Base-by-base conservation (phyloP, 441 rosid genomes). In the Mallotus repandus region DNA sequence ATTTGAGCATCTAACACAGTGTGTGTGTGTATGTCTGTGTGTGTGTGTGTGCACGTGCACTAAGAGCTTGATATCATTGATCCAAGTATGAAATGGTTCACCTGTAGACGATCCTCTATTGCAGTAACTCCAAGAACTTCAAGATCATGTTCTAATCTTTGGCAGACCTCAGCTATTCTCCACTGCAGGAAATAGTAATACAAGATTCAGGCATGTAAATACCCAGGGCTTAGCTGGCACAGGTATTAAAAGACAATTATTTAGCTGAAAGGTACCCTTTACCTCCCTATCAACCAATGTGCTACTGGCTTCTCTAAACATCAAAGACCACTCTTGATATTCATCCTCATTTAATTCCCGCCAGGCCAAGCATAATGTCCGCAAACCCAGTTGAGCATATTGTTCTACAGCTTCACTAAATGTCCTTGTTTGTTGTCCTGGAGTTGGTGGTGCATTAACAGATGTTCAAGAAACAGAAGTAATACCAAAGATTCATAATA, bases 81-180 rank as follows among this genome's bases (percentile, higher is more conserved):
- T 77, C 60, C 72, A 67, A 66, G 50, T 46, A 73, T 49, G 12
- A 73, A 62, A 70, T 75, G 21, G 13, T 67, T 79, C 83, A 94
- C 99, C 97, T 94, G 99, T 67, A 94, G 81, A 65, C 94, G 94
- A 81, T 96, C 99, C 82, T 94, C 99, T 73, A 96, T 89, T 59
- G 99, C 99, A 41, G 98, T 91, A 76, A 96, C 97, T 74, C 99
- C 99, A 62, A 96, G 92, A 81, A 96, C 83, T 86, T 91, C 86
- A 78, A 96, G 88, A 86, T 92, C 91, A 71, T 82, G 91, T 76
- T 96, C 99, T 82, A 96, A 76, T 83, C 81, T 86, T 80, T 96
- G 98, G 82, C 99, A 96, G 68, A 86, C 95, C 92, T 96, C 99
- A 63, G 98, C 98, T 66, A 96, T 82, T 83, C 90, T 96, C 99